Base-by-base conservation (phyloP, 2,329 filamentous ascomycete species). In the Dothideomycetes sp. region DNA sequence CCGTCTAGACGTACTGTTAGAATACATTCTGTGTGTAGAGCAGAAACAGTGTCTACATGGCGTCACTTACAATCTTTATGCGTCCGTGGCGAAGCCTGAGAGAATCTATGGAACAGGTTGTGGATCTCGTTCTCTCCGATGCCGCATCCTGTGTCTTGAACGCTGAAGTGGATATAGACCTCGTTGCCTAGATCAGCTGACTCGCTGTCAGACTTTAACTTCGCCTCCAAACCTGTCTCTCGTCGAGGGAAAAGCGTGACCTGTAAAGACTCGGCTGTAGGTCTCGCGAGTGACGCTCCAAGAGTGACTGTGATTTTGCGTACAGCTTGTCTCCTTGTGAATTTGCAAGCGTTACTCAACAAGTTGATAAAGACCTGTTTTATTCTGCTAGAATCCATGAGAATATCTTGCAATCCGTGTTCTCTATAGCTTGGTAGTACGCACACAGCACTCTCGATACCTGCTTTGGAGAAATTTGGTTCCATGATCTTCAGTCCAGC, bases 51-150 rank as follows among this genome's bases (percentile, higher is more conserved):
- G n/a, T n/a, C n/a, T n/a, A n/a, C n/a, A n/a, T n/a, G n/a, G n/a
- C n/a, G n/a, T n/a, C n/a, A n/a, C n/a, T n/a, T n/a, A n/a, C n/a
- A n/a, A n/a, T 80, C 71, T 24, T 78, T 71, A 47, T 81, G 77
- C 0, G 77, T 82, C 43, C 70, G 72, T 4, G 76, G 73, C 12
- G 71, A 80, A 1, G 77, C 76, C 57, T 84, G 80, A 11, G 76
- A 73, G 53, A 84, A 84, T 23, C 78, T 70, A 47, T 80, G 71
- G 54, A 84, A 84, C 0, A 84, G 64, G 25, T 70, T 44, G 0
- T 49, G 44, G 6, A 51, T 53, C 37, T 64, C 59, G 4, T 58
- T 52, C 5, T 55, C 52, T 1, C 49, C 52, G 8, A 64, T 48
- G 1, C 61, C 61, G 7, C 56, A 52, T 5, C 61, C 60, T 4